Conservation (phyloP, 441 rosid genomes). For the Bruguiera hainesii region DNA sequence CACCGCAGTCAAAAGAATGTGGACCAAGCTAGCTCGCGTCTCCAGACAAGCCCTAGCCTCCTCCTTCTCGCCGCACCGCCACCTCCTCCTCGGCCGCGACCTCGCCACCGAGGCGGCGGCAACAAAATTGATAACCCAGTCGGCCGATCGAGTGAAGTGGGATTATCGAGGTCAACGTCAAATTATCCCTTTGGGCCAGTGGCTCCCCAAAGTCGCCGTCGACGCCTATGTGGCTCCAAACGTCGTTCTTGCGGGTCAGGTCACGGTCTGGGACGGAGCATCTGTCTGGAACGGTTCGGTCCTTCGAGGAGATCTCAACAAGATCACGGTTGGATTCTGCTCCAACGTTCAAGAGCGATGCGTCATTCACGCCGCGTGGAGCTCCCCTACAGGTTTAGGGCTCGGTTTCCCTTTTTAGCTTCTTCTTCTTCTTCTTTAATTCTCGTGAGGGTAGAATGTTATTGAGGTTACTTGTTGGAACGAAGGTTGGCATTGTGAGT, state of each 20-base stretch:
- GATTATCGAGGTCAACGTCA: conserved; percentile 96
- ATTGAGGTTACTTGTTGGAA: too few species aligned
- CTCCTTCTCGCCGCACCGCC: conserved; percentile 14
- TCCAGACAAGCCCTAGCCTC: conserved; percentile 37
- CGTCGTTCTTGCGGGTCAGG: conserved; percentile 94
- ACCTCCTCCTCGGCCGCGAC: conserved; percentile 19
- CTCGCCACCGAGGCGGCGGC: conserved; percentile 38
- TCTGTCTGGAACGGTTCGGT: conserved; percentile 93
- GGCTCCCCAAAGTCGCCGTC: conserved; percentile 94
- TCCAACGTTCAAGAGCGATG: conserved; percentile 94
- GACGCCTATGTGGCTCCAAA: conserved; percentile 96
- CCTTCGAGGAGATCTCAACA: conserved; percentile 94
- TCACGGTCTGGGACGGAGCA: conserved; percentile 78
- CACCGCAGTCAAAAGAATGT: conserved; percentile 35
- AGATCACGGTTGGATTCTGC: conserved; percentile 85
- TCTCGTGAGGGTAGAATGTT: too few species aligned
- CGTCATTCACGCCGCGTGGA: conserved; percentile 97
- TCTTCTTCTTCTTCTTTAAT: too few species aligned
- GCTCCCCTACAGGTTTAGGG: conserved; percentile 87
- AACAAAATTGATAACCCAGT: conserved; percentile 55
- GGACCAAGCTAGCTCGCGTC: conserved; percentile 56
- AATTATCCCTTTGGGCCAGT: conserved; percentile 93
- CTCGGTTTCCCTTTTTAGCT: neutral
- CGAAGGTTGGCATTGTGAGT: too few species aligned
- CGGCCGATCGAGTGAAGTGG: conserved; percentile 86